Conservation (phyloP, 2,329 filamentous ascomycete genomes). For the Emergomyces pasteurianus region DNA sequence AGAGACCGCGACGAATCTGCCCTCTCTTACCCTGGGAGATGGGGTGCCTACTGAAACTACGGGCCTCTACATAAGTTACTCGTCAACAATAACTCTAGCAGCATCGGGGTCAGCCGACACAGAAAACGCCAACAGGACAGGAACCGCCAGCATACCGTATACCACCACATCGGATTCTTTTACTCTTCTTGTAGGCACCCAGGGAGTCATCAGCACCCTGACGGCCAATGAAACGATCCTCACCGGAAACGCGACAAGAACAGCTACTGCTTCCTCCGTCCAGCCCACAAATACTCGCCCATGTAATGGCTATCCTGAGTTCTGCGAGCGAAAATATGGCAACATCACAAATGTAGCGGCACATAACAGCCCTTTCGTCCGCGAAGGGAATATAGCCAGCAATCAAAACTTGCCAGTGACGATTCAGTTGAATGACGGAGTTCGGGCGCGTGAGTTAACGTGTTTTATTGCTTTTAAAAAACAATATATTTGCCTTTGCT, state of each 20-base stretch:
- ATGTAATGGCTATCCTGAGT: slow-evolving; percentile 68
- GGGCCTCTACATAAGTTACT: slow-evolving; percentile 16
- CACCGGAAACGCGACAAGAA: slow-evolving; percentile 37
- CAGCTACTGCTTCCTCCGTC: slow-evolving; percentile 35
- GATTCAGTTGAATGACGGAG: slow-evolving; percentile 64
- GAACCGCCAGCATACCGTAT: slow-evolving; percentile 14
- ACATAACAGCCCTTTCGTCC: slow-evolving; percentile 72
- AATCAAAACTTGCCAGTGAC: slow-evolving; percentile 61
- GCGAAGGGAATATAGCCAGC: slow-evolving; percentile 56
- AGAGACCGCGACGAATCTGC: neutral
- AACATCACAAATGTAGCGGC: slow-evolving; percentile 68
- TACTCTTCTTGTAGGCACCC: slow-evolving; percentile 29
- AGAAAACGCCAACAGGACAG: slow-evolving; percentile 13
- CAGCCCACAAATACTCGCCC: slow-evolving; percentile 58
- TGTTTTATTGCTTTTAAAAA: neutral
- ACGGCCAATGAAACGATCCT: slow-evolving; percentile 25
- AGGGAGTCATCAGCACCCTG: slow-evolving; percentile 14
- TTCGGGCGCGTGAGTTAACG: slow-evolving; percentile 39
- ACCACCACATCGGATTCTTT: slow-evolving; percentile 27
- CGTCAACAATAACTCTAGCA: slow-evolving; percentile 16
- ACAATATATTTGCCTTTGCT: neutral
- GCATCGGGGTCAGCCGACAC: slow-evolving; percentile 13
- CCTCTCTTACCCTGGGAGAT: neutral
- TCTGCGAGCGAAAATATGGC: slow-evolving; percentile 64
- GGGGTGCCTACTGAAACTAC: slow-evolving; percentile 12